Evolutionary conservation across 441 rosid species (phyloP), one percentile per base, ranked within the genome.

Genomic region (Eutrema salsugineum): DNA sequence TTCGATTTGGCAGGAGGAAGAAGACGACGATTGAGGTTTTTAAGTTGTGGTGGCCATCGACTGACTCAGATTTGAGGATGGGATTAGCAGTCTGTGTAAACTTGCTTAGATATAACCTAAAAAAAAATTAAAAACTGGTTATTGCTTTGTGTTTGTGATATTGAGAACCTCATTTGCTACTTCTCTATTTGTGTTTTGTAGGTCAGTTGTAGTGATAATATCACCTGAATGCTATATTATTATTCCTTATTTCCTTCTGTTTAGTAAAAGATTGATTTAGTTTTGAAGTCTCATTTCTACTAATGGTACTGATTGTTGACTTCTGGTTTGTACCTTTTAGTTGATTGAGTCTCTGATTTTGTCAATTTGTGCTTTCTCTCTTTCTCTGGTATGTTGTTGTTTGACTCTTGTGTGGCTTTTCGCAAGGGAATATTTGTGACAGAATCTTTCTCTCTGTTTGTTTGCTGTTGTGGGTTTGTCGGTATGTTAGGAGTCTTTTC

Each of bases 11-110:
- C 71, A 76, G 79, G 79, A 69, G 51, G 79, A 62, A 46, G 74
- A 75, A 47, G 79, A 64, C 6, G 75, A 75, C 0, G 70, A 63
- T 28, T 76, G 51, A 56, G 14, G 66, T 2, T 9, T 60, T 68
- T 73, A 32, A n/a, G n/a, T n/a, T n/a, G 67, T 22, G 19, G 5
- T 51, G 51, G 63, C 57, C 33, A 51, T 67, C 63, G 61, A 76
- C 75, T 75, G 74, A 75, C 74, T 75, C 78, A 61, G 59, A 75
- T 61, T 53, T 75, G 74, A 28, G 77, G 32, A 49, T 66, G 47
- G 72, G n/a, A 39, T 54, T 69, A 69, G 66, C 49, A 33, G 39
- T 60, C 19, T 59, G 66, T 30, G 66, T 70, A 69, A 40, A 53
- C 60, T 66, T 73, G 49, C 8, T 65, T 75, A 69, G 74, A 30